phyloP scores from a whole-genome alignment of 192 early-diverging fungal genomes.

The Gonapodya prolifera region DNA sequence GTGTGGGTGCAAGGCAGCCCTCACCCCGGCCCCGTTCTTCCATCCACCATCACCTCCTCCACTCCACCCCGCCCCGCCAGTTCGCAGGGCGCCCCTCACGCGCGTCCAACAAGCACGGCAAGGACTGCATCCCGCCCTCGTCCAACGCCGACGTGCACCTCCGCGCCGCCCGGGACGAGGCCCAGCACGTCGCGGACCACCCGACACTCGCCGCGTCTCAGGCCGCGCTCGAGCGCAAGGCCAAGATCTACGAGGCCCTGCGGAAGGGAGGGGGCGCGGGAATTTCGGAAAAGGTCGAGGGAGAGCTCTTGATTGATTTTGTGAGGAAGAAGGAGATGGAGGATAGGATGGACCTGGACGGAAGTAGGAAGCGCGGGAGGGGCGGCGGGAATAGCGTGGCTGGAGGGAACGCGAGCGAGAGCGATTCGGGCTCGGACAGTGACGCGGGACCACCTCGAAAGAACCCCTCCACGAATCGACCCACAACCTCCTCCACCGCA shows the following conservation, averaged over 20 bases:
- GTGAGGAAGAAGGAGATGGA: slow-evolving; percentile 22
- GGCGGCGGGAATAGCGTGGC: not conserved
- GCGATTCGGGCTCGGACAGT: slow-evolving; percentile 10
- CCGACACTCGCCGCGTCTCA: slow-evolving; percentile 23
- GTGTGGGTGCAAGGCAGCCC: too few species aligned
- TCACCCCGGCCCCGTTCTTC: too few species aligned
- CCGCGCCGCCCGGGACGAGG: not conserved
- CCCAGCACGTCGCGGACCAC: slow-evolving; percentile 17
- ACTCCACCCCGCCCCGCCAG: too few species aligned
- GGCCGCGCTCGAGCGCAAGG: slow-evolving; percentile 42
- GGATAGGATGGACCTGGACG: not conserved
- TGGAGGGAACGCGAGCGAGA: slow-evolving; percentile 6
- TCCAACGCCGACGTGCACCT: not conserved
- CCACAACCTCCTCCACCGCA: not conserved
- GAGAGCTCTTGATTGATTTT: slow-evolving; percentile 45
- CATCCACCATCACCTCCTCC: too few species aligned
- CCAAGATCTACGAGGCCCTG: slow-evolving; percentile 45
- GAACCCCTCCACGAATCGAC: not conserved
- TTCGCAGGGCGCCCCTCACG: too few species aligned
- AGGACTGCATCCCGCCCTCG: not conserved
- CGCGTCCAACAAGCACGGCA: not conserved
- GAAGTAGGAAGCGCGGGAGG: not conserved
- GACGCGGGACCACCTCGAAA: not conserved
- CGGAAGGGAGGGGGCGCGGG: slow-evolving; percentile 17
- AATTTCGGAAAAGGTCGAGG: slow-evolving; percentile 21